Evolutionary conservation across 345 rosid genomes (phyloP), one percentile per base, ranked within the genome.

Genomic region (Firmiana major): DNA sequence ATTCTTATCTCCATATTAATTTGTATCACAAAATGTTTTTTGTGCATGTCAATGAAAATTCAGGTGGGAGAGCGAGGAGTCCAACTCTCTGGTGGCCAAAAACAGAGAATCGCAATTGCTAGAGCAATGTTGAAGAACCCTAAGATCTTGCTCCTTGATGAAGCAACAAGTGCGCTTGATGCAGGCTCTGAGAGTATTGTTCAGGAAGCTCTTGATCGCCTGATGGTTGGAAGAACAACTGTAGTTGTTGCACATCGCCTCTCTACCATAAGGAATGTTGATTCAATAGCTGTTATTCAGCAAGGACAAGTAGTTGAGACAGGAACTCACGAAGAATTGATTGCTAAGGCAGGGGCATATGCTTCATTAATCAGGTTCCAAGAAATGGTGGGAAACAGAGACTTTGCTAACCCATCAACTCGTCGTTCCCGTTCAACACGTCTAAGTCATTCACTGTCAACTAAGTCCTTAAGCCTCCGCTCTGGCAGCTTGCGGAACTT

Each of bases 81-180:
- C 73, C 99, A 96, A 79, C 91, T 96, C 38, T 96, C 99, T 7
- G 99, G 99, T 80, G 99, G 99, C 49, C 98, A 96, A 81, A 96
- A 94, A 77, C 99, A 96, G 85, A 90, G 99, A 80, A 96, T 96
- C 0, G 99, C 99, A 40, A 96, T 96, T 40, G 97, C 98, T n/a
- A 88, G 99, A 78, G 99, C 99, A 1, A 94, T 96, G 98, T 74
- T 96, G 81, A 96, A 96, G 85, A 85, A 96, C 69, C 99, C 99
- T 0, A 96, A 90, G 88, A 89, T 96, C 85, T 91, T 96, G 46
- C 97, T 96, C 60, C 92, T 96, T 4, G 99, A 96, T 79, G 99
- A 96, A 87, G 99, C 99, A 75, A 96, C 99, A 11, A 96, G 99
- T 28, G 99, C 99, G 4, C 99, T 96, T 28, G 99, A 96, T 82